These are phyloP conservation scores for Ogataea pini DNA, from an alignment of 805 yeast species.

Conservation along the genomic window DNA sequence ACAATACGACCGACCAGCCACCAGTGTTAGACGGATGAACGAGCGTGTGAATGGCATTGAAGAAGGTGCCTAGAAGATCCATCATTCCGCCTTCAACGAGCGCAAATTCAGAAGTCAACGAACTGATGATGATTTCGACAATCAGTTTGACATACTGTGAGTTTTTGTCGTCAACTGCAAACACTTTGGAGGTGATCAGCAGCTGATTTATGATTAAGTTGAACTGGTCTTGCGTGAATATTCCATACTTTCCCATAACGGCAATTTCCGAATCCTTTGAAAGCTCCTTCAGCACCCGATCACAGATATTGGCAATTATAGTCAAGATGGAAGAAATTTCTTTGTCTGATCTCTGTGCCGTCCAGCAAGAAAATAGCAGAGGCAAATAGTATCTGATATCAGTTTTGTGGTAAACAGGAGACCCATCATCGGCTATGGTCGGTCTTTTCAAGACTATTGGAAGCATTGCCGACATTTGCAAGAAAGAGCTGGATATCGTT, in stretches of 20 bases:
- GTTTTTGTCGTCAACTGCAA: constrained; percentile 26
- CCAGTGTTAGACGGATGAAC: constrained; percentile 94
- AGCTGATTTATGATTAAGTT: constrained; percentile 58
- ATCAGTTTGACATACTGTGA: constrained; percentile 30
- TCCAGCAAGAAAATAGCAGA: constrained; percentile 73
- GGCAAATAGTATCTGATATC: constrained; percentile 55
- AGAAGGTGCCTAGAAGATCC: constrained; percentile 51
- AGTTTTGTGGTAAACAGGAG: constrained; percentile 20
- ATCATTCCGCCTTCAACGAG: constrained; percentile 47
- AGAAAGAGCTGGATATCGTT: constrained; percentile 52
- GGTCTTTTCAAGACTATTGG: constrained; percentile 46
- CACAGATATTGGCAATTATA: constrained; percentile 61
- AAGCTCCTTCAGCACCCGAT: constrained; percentile 42
- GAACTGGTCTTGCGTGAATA: constrained; percentile 64
- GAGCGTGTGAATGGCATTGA: constrained; percentile 76
- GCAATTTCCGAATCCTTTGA: constrained; percentile 35
- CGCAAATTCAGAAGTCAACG: constrained; percentile 54
- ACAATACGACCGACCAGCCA: constrained; percentile 74
- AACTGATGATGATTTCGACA: constrained; percentile 54
- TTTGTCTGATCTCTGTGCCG: constrained; percentile 48
- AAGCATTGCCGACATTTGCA: constrained; percentile 52
- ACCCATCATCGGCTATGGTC: constrained; percentile 15
- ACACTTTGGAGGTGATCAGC: constrained; percentile 27
- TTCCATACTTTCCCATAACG: constrained; percentile 54
- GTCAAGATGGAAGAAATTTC: constrained; percentile 64